Evolutionary conservation across 768 basidiomycete genomes (phyloP).

Genomic region (Suillus lakei): DNA sequence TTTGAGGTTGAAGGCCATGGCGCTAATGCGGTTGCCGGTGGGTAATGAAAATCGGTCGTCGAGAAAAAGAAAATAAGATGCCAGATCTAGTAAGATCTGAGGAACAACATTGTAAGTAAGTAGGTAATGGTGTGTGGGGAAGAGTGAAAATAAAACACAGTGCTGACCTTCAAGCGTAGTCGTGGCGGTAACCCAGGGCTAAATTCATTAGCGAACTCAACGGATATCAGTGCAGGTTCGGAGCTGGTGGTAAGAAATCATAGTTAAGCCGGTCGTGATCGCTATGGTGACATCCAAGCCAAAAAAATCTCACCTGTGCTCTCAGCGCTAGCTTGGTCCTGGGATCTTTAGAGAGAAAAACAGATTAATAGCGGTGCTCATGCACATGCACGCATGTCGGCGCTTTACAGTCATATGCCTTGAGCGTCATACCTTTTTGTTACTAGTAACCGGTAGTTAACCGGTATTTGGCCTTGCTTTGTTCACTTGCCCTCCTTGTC

Average conservation of each 20-base stretch:
- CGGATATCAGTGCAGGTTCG: neutral
- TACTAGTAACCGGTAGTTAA: neutral
- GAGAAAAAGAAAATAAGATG: neutral
- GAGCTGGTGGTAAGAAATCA: neutral
- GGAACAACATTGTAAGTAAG: neutral
- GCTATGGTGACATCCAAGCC: slow-evolving; percentile 5
- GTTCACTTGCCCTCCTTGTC: slow-evolving; percentile 1
- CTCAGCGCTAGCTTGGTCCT: neutral
- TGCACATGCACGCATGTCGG: neutral
- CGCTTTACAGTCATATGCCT: neutral
- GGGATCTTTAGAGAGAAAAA: too few species aligned
- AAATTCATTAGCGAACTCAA: neutral
- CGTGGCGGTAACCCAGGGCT: neutral
- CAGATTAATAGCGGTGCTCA: neutral
- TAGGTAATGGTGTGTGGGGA: neutral
- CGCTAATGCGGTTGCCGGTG: slow-evolving; percentile 4
- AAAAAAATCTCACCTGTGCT: slow-evolving; percentile 5
- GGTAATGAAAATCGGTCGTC: neutral
- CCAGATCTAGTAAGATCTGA: neutral
- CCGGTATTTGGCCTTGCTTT: slow-evolving; percentile 9
- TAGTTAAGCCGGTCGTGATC: neutral
- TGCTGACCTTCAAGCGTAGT: neutral
- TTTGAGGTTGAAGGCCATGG: slow-evolving; percentile 50
- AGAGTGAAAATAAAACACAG: neutral
- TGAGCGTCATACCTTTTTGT: neutral